A percentile compares a stretch with the other conserved stretches of the same genome.
Conservation (phyloP, 2,329 filamentous ascomycete genomes). For the Basipetospora chlamydospora region DNA sequence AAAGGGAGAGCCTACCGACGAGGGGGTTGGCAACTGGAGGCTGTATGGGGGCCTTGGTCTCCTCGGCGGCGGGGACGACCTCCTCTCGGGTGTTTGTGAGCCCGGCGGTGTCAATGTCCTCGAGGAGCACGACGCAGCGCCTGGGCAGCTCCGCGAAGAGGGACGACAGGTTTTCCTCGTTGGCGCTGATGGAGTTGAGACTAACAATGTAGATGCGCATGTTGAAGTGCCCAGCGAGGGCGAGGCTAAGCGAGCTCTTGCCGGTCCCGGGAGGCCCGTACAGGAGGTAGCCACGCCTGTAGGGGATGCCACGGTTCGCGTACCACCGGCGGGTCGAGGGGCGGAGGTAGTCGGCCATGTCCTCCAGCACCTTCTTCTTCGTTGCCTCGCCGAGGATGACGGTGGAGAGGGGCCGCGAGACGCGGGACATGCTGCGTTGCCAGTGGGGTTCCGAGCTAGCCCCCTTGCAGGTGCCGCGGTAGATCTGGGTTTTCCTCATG, state of each 20-base stretch:
- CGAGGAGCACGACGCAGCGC: constrained; percentile 58
- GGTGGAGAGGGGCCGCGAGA: constrained; percentile 47
- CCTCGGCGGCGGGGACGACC: constrained; percentile 9
- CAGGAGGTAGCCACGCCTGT: constrained; percentile 70
- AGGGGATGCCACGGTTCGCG: constrained; percentile 68
- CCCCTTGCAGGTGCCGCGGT: constrained; percentile 34
- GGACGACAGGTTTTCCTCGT: constrained; percentile 47
- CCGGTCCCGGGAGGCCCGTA: constrained; percentile 70
- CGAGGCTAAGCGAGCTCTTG: constrained; percentile 59
- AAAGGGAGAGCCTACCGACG: constrained; percentile 44
- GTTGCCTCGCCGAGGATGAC: constrained; percentile 48
- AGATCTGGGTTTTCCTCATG: constrained; percentile 49
- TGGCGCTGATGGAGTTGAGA: constrained; percentile 46
- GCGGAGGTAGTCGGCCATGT: constrained; percentile 48
- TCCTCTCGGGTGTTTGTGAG: constrained; percentile 44
- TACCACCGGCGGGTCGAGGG: constrained; percentile 63
- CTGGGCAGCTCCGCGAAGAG: constrained; percentile 55
- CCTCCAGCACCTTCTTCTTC: constrained; percentile 44
- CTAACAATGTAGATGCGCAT: constrained; percentile 61
- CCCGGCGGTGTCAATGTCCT: constrained; percentile 63
- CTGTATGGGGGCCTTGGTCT: constrained; percentile 8
- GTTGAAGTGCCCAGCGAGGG: constrained; percentile 54
- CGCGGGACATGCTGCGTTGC: constrained; percentile 48
- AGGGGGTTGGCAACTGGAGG: constrained; percentile 1
- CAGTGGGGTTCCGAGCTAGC: constrained; percentile 30